Evolutionary conservation across 768 basidiomycete genomes (phyloP).

Genomic region (Mrakia hoshinonis): DNA sequence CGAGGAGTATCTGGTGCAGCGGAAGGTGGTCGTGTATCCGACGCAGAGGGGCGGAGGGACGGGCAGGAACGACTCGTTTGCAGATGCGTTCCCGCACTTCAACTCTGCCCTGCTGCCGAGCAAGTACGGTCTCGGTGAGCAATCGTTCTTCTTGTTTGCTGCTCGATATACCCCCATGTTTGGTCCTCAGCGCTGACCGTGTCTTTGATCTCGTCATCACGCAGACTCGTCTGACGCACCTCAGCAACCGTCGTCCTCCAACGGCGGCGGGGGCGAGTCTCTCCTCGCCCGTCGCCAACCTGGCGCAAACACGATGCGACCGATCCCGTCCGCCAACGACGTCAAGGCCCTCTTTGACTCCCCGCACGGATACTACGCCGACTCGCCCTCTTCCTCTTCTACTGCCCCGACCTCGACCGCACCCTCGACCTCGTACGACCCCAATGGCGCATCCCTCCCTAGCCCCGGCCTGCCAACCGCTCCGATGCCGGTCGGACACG

Average conservation of each 20-base stretch:
- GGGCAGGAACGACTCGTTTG: slow-evolving; percentile 11
- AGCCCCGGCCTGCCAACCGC: not conserved
- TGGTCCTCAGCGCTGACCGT: slow-evolving; percentile 5
- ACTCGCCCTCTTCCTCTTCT: slow-evolving; percentile 45
- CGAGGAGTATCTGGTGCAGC: slow-evolving; percentile 77
- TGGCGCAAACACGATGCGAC: no score
- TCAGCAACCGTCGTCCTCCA: slow-evolving; percentile 38
- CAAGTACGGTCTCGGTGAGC: slow-evolving; percentile 49
- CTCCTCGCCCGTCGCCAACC: slow-evolving; percentile 56
- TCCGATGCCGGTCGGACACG: not conserved
- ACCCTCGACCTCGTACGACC: not conserved
- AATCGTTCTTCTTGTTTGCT: no score
- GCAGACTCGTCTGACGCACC: slow-evolving; percentile 14
- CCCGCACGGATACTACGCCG: slow-evolving; percentile 58
- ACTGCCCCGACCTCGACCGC: not conserved
- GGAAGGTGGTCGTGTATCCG: slow-evolving; percentile 45
- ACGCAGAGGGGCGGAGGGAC: slow-evolving; percentile 3
- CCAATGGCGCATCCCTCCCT: not conserved
- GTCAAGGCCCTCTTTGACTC: slow-evolving; percentile 86
- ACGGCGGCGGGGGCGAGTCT: slow-evolving; percentile 70
- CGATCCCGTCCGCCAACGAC: slow-evolving; percentile 84
- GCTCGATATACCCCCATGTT: slow-evolving; percentile 34
- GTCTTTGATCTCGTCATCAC: not conserved
- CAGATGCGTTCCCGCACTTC: slow-evolving; percentile 32
- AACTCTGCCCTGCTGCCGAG: slow-evolving; percentile 45